phyloP scores from a whole-genome alignment of 148 eudicot genomes.

The Dysphania ambrosioides region DNA sequence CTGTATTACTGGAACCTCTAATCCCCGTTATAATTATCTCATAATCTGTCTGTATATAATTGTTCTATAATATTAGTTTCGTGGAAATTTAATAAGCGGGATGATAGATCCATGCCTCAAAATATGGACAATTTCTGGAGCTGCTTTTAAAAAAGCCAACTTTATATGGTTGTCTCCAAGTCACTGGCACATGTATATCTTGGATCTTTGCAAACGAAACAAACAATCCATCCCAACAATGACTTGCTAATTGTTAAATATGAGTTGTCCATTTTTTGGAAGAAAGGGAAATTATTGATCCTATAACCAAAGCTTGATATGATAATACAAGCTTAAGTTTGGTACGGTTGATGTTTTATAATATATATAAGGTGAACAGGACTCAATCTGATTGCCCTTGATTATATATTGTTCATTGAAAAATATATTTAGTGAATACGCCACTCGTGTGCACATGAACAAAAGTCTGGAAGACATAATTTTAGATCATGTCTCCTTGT shows the following conservation, averaged over 20 bases:
- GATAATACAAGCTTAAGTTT: background rate
- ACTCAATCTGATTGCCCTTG: background rate
- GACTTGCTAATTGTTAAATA: slow-evolving; percentile 9
- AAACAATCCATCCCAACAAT: slow-evolving; percentile 7
- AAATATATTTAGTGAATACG: background rate
- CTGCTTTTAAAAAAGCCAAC: slow-evolving; percentile 11
- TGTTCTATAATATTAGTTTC: background rate
- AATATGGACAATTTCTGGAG: slow-evolving; percentile 9
- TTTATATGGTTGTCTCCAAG: slow-evolving; percentile 24
- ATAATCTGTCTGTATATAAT: slow-evolving; percentile 4
- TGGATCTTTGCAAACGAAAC: slow-evolving; percentile 17
- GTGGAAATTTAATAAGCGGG: slow-evolving; percentile 2
- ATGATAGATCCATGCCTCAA: slow-evolving; percentile 32
- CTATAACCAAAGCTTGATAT: background rate
- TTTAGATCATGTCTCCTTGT: background rate
- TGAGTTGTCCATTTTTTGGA: slow-evolving; percentile 20
- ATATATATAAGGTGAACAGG: background rate
- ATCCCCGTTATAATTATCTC: background rate
- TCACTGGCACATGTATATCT: slow-evolving; percentile 19
- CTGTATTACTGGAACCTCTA: background rate
- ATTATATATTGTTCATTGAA: background rate
- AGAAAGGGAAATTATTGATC: background rate
- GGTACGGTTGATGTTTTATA: background rate
- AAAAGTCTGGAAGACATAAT: slow-evolving; percentile 2
- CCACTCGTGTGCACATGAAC: slow-evolving; percentile 23